These are phyloP conservation scores for Alternaria incomplexa DNA, from an alignment of 2,329 filamentous ascomycete species.

Conservation along the genomic window DNA sequence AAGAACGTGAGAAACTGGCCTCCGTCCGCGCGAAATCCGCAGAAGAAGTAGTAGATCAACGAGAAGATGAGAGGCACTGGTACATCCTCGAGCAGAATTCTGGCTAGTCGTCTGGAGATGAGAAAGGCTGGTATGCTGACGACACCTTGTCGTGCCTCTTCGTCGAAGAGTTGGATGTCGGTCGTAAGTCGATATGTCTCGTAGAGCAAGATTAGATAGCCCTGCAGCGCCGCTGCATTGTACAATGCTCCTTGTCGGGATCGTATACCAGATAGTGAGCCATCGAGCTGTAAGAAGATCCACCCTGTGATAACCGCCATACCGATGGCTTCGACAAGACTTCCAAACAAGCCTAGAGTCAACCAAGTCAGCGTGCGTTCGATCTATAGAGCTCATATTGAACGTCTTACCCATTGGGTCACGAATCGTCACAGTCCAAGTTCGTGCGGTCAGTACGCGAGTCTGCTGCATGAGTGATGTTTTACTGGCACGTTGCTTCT, in stretches of 20 bases:
- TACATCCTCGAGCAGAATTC: constrained; percentile 73
- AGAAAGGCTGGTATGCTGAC: constrained; percentile 73
- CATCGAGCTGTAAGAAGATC: constrained; percentile 71
- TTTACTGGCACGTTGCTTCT: constrained; percentile 46
- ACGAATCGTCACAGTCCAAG: constrained; percentile 73
- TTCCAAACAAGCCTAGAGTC: constrained; percentile 62
- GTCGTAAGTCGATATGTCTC: constrained; percentile 77
- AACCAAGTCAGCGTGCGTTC: background rate
- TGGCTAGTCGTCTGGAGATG: constrained; percentile 71
- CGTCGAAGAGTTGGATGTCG: constrained; percentile 77
- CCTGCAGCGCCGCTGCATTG: constrained; percentile 73
- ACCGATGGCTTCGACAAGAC: constrained; percentile 70
- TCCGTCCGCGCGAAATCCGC: constrained; percentile 69
- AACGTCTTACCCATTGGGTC: constrained; percentile 68
- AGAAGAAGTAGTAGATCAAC: constrained; percentile 79
- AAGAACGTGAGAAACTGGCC: constrained; percentile 76
- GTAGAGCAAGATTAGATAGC: constrained; percentile 77
- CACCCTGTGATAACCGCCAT: constrained; percentile 77
- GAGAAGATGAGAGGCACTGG: constrained; percentile 75
- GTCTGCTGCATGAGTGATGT: constrained; percentile 68
- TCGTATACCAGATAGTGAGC: constrained; percentile 73
- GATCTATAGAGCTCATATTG: background rate
- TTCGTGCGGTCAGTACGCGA: constrained; percentile 70
- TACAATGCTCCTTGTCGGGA: constrained; percentile 77
- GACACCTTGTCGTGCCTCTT: constrained; percentile 75